Percentiles rank a stretch among this genome's conserved stretches.
Conservation (phyloP, 1,139 yeast genomes). For the Saccharomyces hybrid region DNA sequence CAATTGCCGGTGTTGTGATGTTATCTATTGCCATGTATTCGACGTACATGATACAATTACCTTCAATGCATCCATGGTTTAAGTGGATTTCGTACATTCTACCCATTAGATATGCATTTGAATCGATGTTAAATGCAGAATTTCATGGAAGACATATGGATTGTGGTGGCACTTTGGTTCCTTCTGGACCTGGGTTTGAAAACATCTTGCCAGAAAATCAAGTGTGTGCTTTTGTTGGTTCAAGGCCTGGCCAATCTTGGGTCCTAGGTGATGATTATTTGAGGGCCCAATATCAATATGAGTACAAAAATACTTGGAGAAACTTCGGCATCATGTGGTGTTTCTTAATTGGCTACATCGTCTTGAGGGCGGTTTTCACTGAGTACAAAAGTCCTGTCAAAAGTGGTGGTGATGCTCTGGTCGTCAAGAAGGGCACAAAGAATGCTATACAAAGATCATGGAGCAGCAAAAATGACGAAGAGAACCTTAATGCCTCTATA, state of each 20-base stretch:
- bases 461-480: slow-evolving; percentile 13
- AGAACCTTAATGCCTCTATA: slow-evolving; percentile 12
- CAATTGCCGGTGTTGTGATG: slow-evolving; percentile 44
- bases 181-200: slow-evolving; percentile 46
- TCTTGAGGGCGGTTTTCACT: slow-evolving; percentile 34
- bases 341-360: slow-evolving; percentile 36
- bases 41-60: slow-evolving; percentile 49
- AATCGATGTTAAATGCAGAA: slow-evolving; percentile 48
- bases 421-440: slow-evolving; percentile 33
- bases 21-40: slow-evolving; percentile 45
- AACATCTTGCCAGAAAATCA: slow-evolving; percentile 36
- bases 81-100: slow-evolving; percentile 54
- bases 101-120: slow-evolving; percentile 52
- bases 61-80: slow-evolving; percentile 59
- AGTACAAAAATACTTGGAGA: slow-evolving; percentile 42
- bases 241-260: slow-evolving; percentile 34
- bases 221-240: slow-evolving; percentile 46
- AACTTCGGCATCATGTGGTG: slow-evolving; percentile 44
- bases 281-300: slow-evolving; percentile 34
- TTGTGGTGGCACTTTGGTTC: slow-evolving; percentile 42
- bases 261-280: slow-evolving; percentile 44
- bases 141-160: slow-evolving; percentile 50
- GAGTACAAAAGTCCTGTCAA: slow-evolving; percentile 36
- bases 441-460: slow-evolving; percentile 3
- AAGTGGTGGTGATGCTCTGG: slow-evolving; percentile 39